Percentiles rank a stretch among this genome's conserved stretches.
phyloP scores from a whole-genome alignment of 495 filamentous ascomycete genomes.

The Neurospora intermedia region DNA sequence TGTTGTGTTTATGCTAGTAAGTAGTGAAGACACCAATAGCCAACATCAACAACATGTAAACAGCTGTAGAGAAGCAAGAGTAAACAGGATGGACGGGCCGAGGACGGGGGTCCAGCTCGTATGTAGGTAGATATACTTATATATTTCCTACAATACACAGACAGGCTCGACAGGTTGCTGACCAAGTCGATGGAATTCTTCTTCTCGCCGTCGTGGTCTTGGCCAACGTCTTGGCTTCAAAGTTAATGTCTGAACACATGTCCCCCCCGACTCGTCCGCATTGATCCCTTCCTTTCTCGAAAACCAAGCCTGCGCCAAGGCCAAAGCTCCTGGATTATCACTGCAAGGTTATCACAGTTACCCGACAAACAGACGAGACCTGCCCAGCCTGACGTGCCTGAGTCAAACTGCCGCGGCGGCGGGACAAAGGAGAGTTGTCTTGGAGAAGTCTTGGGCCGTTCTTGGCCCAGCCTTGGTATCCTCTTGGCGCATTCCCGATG shows the following conservation, averaged over 20 bases:
- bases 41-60: too few species aligned
- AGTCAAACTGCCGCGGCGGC: not conserved
- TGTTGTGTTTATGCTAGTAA: too few species aligned
- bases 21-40: too few species aligned
- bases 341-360: too few species aligned
- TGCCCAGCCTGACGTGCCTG: too few species aligned
- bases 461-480: not conserved
- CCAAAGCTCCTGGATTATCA: not conserved
- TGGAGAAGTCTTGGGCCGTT: not conserved
- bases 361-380: not conserved
- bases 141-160: too few species aligned
- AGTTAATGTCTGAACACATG: not conserved
- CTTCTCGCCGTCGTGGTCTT: not conserved
- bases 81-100: too few species aligned
- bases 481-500: not conserved
- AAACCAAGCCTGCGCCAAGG: not conserved
- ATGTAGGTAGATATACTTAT: too few species aligned
- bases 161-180: too few species aligned
- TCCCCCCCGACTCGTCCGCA: not conserved
- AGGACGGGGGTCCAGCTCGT: too few species aligned
- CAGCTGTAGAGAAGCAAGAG: too few species aligned
- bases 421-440: not conserved
- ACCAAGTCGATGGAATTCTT: too few species aligned
- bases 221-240: not conserved
- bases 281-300: not conserved